Percentiles rank a stretch among this genome's conserved stretches.
Conservation (phyloP, 192 early-diverging fungal species). For the Coemansia guatemalensis region DNA sequence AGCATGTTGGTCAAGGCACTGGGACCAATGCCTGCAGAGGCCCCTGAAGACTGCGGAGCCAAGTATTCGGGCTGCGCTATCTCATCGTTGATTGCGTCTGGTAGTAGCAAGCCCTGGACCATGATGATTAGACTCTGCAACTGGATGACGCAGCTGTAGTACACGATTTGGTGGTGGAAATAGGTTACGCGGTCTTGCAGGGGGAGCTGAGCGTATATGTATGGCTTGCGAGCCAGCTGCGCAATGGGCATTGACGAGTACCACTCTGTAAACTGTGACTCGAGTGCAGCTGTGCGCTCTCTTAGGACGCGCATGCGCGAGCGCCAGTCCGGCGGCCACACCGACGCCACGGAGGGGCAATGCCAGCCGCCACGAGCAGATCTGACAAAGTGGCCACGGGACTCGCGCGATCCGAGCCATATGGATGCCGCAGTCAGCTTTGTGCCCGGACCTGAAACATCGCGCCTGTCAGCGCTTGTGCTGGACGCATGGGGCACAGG, state of each 20-base stretch:
- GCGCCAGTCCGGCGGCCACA: constrained; percentile 52
- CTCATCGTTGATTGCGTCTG: constrained; percentile 31
- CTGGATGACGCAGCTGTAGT: constrained; percentile 50
- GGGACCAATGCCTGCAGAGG: constrained; percentile 10
- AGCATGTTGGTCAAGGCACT: constrained; percentile 35
- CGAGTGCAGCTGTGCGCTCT: constrained; percentile 36
- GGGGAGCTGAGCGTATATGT: constrained; percentile 43
- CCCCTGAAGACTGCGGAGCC: background rate
- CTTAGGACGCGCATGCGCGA: constrained; percentile 49
- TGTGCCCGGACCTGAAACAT: background rate
- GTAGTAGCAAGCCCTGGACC: constrained; percentile 42
- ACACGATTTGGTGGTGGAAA: constrained; percentile 49
- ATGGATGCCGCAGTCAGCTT: constrained; percentile 20
- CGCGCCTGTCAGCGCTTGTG: background rate
- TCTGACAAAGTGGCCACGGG: constrained; percentile 14
- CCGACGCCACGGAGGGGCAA: constrained; percentile 18
- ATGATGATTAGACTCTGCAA: constrained; percentile 43
- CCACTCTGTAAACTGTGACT: constrained; percentile 45
- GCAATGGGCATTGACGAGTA: constrained; percentile 45
- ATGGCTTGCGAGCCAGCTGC: constrained; percentile 34
- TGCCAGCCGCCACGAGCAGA: constrained; percentile 23
- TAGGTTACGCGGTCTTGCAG: constrained; percentile 49
- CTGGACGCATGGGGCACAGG: constrained; percentile 1
- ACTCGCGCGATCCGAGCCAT: constrained; percentile 37
- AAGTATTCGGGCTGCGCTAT: background rate